Base-by-base conservation (phyloP, 306 rosid species). In the Quercus mongolica region DNA sequence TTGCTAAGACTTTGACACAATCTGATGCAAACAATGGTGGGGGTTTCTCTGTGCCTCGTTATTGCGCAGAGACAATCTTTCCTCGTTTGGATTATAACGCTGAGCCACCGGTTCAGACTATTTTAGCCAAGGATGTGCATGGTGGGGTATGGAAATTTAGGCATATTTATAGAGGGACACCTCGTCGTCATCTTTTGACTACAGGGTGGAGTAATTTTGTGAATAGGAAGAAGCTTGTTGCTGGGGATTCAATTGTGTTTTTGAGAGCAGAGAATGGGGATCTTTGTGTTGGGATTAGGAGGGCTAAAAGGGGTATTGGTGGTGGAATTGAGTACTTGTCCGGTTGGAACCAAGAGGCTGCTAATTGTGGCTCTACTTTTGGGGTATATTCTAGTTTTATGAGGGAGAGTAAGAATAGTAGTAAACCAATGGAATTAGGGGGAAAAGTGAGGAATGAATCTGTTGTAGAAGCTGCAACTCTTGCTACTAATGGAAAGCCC, bases 141-240 rank as follows among this genome's bases (percentile, higher is more conserved):
- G 97, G 98, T 3, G 89, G 87, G 90, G 82, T 86, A 75, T 96
- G 97, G 96, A 93, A 89, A 90, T 96, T 96, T 58, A 93, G 99
- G 87, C 99, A 96, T 76, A 96, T 96, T 23, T 96, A 96, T 73
- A 88, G 99, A 82, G 99, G 99, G 44, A 96, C 99, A 23, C 99
- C 99, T 5, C 91, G 99, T 56, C 91, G 99, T 65, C 99, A 96
- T 72, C 97, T 96, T 61, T 75, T 96, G 85, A 96, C 99, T 20
- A 96, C 98, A 2, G 99, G 99, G 51, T 96, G 99, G 99, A 96
- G 98, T 80, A 91, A 89, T 87, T 96, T 96, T 64, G 99, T 96
- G 80, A 96, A 96, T 84, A 91, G 87, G 68, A 96, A 96, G 89
- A 93, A 90, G 84, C 99, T 96, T 83, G 97, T 93, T 82, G 99